Percentiles rank a stretch among this genome's conserved stretches.
These are phyloP conservation scores for Lachancea dasiensis DNA, from an alignment of 805 yeast species.

Conservation along the genomic window DNA sequence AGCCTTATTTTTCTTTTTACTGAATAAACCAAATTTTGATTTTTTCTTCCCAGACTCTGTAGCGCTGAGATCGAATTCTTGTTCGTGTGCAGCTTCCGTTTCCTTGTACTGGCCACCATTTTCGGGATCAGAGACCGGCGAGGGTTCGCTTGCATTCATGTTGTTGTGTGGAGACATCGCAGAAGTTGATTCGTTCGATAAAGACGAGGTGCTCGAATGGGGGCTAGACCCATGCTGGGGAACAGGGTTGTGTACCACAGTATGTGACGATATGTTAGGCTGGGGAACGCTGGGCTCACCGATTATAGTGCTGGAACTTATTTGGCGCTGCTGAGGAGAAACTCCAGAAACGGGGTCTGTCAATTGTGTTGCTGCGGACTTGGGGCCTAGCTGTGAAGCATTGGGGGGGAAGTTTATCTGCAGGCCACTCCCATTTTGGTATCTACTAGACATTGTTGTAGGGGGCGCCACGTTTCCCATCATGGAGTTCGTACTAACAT, in stretches of 20 bases:
- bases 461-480: constrained; percentile 20
- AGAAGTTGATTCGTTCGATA: constrained; percentile 11
- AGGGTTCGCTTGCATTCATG: constrained; percentile 11
- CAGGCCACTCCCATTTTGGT: constrained; percentile 6
- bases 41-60: constrained; percentile 16
- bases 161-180: constrained; percentile 6
- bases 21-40: constrained; percentile 28
- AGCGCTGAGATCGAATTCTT: constrained; percentile 5
- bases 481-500: constrained; percentile 23
- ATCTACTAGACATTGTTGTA: neutral
- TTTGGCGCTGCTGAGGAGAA: constrained; percentile 19
- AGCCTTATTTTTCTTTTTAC: constrained; percentile 22
- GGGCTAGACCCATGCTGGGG: constrained; percentile 4
- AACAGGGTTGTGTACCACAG: constrained; percentile 22
- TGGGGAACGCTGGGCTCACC: constrained; percentile 10
- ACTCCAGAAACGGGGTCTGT: neutral
- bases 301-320: constrained; percentile 20
- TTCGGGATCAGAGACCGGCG: constrained; percentile 12
- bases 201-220: constrained; percentile 2
- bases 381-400: constrained; percentile 1
- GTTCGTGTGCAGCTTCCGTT: constrained; percentile 2
- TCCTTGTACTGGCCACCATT: constrained; percentile 8
- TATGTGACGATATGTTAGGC: constrained; percentile 21
- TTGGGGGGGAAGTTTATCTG: constrained; percentile 13
- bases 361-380: neutral